Evolutionary conservation across 1,139 yeast species (phyloP).

Genomic region (Candida glucosophila): DNA sequence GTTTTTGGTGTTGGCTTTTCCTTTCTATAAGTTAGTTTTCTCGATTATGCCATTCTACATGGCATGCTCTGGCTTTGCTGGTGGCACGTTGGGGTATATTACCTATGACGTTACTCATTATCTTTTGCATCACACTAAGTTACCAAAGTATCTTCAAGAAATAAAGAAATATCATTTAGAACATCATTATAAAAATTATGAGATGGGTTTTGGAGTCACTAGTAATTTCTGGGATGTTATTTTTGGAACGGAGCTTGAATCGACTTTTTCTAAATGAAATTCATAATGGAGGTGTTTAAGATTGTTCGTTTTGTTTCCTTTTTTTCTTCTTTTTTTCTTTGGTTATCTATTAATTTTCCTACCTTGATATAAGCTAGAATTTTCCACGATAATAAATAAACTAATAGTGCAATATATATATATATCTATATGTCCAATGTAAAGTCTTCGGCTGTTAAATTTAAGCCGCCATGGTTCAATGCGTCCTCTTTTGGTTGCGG

Average conservation of each 20-base stretch:
- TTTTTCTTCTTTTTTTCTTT: too few relatives aligned
- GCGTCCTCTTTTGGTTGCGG: constrained; percentile 6
- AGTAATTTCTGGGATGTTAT: constrained; percentile 89
- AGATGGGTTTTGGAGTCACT: constrained; percentile 94
- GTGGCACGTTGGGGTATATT: constrained; percentile 91
- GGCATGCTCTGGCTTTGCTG: constrained; percentile 66
- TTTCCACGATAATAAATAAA: constrained; percentile 1
- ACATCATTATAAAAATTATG: constrained; percentile 95
- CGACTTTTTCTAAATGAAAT: constrained; percentile 26
- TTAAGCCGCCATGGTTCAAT: constrained; percentile 6
- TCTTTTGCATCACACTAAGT: constrained; percentile 74
- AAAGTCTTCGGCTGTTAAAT: constrained; percentile 5
- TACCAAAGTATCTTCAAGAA: constrained; percentile 69
- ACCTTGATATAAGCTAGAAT: too few relatives aligned
- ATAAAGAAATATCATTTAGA: constrained; percentile 87
- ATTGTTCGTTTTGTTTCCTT: too few relatives aligned
- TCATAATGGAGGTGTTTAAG: constrained; percentile 6
- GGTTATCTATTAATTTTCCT: too few relatives aligned
- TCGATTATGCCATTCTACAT: constrained; percentile 32
- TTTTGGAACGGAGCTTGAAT: constrained; percentile 58
- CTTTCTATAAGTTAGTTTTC: constrained; percentile 34
- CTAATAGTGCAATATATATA: constrained; percentile 1
- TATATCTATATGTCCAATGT: too few relatives aligned
- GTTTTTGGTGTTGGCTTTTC: constrained; percentile 40
- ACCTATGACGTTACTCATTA: constrained; percentile 83